Evolutionary conservation across 495 filamentous ascomycete species (phyloP).

Genomic region (Aspergillus baeticus): DNA sequence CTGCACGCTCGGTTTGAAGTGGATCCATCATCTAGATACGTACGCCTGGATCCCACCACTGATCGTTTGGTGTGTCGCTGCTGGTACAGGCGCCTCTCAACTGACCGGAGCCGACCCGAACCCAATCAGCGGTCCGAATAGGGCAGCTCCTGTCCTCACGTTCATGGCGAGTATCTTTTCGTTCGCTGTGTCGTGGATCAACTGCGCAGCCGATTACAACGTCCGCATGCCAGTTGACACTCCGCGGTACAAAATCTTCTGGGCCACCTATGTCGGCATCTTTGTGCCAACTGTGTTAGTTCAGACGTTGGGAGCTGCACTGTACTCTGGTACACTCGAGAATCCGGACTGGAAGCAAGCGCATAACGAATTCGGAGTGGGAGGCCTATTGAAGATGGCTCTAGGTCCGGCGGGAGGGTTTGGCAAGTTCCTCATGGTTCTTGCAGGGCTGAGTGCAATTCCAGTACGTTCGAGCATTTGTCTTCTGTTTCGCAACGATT

Average conservation of each 20-base stretch:
- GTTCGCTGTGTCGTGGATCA: conserved; percentile 64
- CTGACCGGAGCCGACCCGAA: conserved; percentile 36
- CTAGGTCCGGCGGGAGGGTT: conserved; percentile 47
- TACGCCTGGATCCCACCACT: conserved; percentile 37
- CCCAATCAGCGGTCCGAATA: conserved; percentile 44
- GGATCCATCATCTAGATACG: conserved; percentile 27
- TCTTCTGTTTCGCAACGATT: neutral
- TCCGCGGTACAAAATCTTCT: conserved; percentile 54
- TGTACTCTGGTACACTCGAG: conserved; percentile 52
- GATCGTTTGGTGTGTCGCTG: conserved; percentile 40
- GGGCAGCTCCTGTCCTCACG: conserved; percentile 58
- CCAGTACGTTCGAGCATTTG: conserved; percentile 19
- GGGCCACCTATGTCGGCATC: conserved; percentile 61
- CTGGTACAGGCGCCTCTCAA: conserved; percentile 33
- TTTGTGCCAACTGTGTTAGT: conserved; percentile 61
- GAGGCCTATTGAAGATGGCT: conserved; percentile 59
- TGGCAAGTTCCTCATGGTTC: conserved; percentile 37
- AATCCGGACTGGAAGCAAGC: conserved; percentile 47
- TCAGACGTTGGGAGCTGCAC: conserved; percentile 63
- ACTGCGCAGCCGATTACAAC: conserved; percentile 66
- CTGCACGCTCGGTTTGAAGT: conserved; percentile 23
- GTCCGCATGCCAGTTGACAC: conserved; percentile 59
- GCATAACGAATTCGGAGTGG: conserved; percentile 53
- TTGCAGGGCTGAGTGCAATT: conserved; percentile 36
- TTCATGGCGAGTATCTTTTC: conserved; percentile 62